These are phyloP conservation scores for Kwoniella dendrophila DNA, from an alignment of 768 basidiomycete species.

Conservation along the genomic window DNA sequence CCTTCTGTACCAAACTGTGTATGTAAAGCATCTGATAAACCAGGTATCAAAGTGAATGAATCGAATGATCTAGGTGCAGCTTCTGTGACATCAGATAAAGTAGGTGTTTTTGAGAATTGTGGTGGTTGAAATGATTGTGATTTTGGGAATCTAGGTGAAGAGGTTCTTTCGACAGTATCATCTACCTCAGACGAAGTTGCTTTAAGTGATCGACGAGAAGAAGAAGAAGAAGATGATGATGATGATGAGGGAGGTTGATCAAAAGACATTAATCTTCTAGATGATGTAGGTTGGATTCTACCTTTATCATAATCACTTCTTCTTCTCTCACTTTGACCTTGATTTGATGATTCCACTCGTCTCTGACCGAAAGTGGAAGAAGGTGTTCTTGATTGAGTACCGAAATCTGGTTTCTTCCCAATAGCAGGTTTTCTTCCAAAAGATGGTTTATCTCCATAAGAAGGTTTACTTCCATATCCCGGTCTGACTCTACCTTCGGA, in stretches of 20 bases:
- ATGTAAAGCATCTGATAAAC: constrained; percentile 64
- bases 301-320: neutral
- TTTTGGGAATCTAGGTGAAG: constrained; percentile 20
- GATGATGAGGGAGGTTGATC: neutral
- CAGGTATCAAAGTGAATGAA: constrained; percentile 71
- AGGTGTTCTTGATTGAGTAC: neutral
- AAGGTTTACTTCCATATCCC: neutral
- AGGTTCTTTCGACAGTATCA: neutral
- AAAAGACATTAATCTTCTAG: constrained; percentile 11
- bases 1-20: constrained; percentile 65
- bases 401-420: constrained; percentile 5
- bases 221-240: too few species aligned
- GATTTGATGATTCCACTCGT: too few species aligned
- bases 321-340: too few species aligned
- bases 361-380: neutral
- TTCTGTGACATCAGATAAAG: constrained; percentile 8
- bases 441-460: neutral
- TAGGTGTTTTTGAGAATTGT: constrained; percentile 15
- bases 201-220: neutral
- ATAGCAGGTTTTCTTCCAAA: neutral
- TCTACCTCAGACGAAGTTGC: neutral
- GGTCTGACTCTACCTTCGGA: neutral
- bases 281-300: constrained; percentile 16
- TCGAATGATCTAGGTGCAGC: constrained; percentile 58
- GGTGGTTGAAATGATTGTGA: constrained; percentile 26